A percentile compares a stretch with the other conserved stretches of the same genome.
Conservation (phyloP, 2,329 filamentous ascomycete genomes). For the Alternaria arborescens region DNA sequence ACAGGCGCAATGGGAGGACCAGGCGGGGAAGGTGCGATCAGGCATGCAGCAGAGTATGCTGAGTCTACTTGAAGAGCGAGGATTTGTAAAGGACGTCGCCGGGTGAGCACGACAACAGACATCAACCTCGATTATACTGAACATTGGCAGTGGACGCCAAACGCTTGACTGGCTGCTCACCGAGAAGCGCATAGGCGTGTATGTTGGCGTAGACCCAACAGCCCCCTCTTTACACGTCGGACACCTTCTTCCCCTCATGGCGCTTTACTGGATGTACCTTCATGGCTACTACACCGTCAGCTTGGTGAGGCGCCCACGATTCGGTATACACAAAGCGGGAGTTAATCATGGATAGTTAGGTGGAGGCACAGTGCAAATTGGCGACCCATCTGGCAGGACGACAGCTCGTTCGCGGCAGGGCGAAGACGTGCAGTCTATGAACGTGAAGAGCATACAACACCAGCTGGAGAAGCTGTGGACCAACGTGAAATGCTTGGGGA, state of each 20-base stretch:
- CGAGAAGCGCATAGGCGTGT: conserved; percentile 72
- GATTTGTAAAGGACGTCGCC: conserved; percentile 76
- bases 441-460: conserved; percentile 72
- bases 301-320: conserved; percentile 56
- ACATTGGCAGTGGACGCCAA: conserved; percentile 52
- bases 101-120: conserved; percentile 62
- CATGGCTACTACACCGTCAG: conserved; percentile 74
- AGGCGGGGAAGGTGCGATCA: conserved; percentile 37
- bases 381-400: conserved; percentile 78
- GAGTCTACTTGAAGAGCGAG: conserved; percentile 73
- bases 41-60: conserved; percentile 59
- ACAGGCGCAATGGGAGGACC: conserved; percentile 38
- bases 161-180: conserved; percentile 71
- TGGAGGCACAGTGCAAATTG: conserved; percentile 78
- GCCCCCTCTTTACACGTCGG: conserved; percentile 81
- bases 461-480: conserved; percentile 77
- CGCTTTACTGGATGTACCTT: conserved; percentile 83
- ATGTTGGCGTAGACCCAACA: conserved; percentile 85
- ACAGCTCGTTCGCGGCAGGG: conserved; percentile 66
- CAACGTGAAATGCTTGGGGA: conserved; percentile 73
- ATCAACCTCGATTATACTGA: conserved; percentile 20
- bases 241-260: conserved; percentile 82
- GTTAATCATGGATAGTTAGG: conserved; percentile 61
- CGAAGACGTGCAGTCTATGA: conserved; percentile 65
- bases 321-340: conserved; percentile 8